Conservation (phyloP, 768 basidiomycete species). For the Podaxis carcinomalis region DNA sequence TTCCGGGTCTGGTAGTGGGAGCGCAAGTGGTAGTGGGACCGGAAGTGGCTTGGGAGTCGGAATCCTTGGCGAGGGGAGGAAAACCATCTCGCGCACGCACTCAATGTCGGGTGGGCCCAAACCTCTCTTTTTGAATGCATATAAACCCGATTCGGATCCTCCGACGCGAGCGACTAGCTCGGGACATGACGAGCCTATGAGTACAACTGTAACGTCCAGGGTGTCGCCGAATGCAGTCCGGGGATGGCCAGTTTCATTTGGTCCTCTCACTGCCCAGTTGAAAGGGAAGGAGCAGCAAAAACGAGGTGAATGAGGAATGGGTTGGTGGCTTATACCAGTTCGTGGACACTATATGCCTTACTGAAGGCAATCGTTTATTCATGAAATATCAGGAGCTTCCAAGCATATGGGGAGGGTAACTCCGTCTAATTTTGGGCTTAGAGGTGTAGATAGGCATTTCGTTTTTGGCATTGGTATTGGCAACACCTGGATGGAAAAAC, state of each 20-base stretch:
- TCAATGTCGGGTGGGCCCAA: slow-evolving; percentile 7
- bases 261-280: not conserved
- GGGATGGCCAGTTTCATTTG: not conserved
- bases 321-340: not conserved
- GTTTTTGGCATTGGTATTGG: not conserved
- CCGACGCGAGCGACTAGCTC: not conserved
- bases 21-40: not conserved
- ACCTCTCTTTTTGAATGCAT: not conserved
- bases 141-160: not conserved
- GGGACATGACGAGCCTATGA: not conserved
- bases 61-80: not conserved
- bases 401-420: not conserved
- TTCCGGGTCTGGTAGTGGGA: not conserved
- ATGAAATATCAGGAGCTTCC: not conserved
- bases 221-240: not conserved
- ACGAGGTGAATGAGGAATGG: not conserved
- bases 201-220: not conserved
- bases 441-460: not conserved
- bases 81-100: slow-evolving; percentile 2
- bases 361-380: not conserved
- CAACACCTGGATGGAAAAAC: not conserved
- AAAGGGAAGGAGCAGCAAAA: not conserved
- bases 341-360: not conserved
- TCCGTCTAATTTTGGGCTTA: not conserved
- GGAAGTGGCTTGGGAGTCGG: not conserved